Percentiles rank a stretch among this genome's conserved stretches.
Conservation (phyloP, 1,284 basidiomycete species). For the Pyrrhoderma lamaoense region DNA sequence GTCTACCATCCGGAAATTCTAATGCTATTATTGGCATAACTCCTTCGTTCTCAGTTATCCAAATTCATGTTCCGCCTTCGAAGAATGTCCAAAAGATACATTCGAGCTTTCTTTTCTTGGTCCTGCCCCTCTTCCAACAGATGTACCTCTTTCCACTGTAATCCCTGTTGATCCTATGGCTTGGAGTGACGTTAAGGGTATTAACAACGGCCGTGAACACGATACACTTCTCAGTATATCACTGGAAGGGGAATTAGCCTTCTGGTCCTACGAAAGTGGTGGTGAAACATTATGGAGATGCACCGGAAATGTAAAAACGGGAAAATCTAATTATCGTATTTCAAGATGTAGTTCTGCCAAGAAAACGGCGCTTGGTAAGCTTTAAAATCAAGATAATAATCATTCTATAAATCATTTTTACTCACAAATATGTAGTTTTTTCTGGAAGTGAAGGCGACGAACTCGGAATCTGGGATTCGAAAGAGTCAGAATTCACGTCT, state of each 20-base stretch:
- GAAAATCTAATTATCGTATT: conserved; percentile 51
- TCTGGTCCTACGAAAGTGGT: conserved; percentile 52
- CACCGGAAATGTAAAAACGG: conserved; percentile 71
- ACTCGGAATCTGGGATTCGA: conserved; percentile 91
- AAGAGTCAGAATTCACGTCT: conserved; percentile 87
- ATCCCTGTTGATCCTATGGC: conserved; percentile 89
- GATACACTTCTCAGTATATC: conserved; percentile 77
- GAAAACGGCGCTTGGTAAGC: conserved; percentile 73
- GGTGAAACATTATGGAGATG: conserved; percentile 45
- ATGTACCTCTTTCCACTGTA: conserved; percentile 45
- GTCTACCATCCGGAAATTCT: conserved; percentile 46
- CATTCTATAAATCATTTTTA: conserved; percentile 8
- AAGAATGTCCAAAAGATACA: conserved; percentile 20
- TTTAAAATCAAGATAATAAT: conserved; percentile 18
- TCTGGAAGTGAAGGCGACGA: conserved; percentile 54
- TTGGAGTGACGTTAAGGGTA: conserved; percentile 48
- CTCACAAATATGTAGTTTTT: conserved; percentile 39
- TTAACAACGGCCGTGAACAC: conserved; percentile 34
- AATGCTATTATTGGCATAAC: conserved; percentile 53
- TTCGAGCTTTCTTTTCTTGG: conserved; percentile 34
- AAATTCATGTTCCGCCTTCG: conserved; percentile 22
- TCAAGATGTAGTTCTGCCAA: conserved; percentile 84
- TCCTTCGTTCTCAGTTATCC: conserved; percentile 44
- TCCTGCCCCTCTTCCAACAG: conserved; percentile 42
- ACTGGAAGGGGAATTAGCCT: conserved; percentile 65